Base-by-base conservation (phyloP, 306 rosid species). In the Heteromeles arbutifolia region DNA sequence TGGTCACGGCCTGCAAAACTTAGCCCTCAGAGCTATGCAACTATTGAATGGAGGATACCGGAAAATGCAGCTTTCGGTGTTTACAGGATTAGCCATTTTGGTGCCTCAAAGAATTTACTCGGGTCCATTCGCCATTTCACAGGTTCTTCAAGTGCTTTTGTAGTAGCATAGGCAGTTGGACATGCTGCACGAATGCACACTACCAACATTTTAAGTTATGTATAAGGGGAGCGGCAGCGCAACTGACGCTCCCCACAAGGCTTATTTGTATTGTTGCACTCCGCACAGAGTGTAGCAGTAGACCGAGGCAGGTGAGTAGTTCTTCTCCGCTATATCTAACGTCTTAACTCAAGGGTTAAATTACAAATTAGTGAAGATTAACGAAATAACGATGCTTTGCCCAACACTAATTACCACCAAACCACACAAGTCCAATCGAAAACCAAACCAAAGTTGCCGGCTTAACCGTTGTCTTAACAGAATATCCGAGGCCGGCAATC, bases 1-100 rank as follows among this genome's bases (percentile, higher is more conserved):
- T 74, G 83, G 75, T 74, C 64, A 59, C 67, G 78, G 63, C 78
- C 74, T 24, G 70, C 14, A n/a, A 59, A 58, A 56, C 83, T 79
- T 13, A 74, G 78, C 65, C 74, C 82, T 28, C 18, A 17, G 63
- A 79, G 82, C 56, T 22, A 28, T 24, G 79, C 71, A 48, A 74
- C 83, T 61, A 74, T 74, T 5, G 66, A 80, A 63, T 68, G 83
- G 83, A 59, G 70, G 65, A 74, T 80, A 14, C 75, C 75, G 4
- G 5, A 74, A 3, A 32, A 65, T 1, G 65, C 70, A 12, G 29
- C 29, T 25, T 22, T 74, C 2, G 83, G 79, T 68, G 63, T 79
- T 32, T 74, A 74, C 64, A 29, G 74, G 65, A 67, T 79, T 2
- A 58, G 70, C 45, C 75, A 74, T 74, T 79, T 79, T 59, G 75